A percentile compares a stretch with the other conserved stretches of the same genome.
Conservation (phyloP, 2,329 filamentous ascomycete genomes). For the Colletotrichum eremochloae region DNA sequence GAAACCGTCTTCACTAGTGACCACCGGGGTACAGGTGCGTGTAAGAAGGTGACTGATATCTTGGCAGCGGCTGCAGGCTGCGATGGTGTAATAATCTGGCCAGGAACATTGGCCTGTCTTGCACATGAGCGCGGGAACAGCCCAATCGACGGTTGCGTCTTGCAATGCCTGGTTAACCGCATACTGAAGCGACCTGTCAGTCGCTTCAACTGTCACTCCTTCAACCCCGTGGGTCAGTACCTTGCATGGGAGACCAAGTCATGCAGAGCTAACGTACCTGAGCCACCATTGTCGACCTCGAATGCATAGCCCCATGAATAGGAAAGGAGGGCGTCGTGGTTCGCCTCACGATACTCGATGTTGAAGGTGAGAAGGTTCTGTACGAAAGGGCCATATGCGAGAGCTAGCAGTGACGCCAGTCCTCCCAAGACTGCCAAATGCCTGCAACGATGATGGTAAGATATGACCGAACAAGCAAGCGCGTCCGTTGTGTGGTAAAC, state of each 20-base stretch:
- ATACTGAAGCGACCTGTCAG: neutral
- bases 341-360: neutral
- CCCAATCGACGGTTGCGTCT: neutral
- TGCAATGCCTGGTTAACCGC: neutral
- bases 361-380: constrained; percentile 22
- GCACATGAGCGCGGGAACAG: neutral
- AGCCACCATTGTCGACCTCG: neutral
- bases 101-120: neutral
- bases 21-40: neutral
- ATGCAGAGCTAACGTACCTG: neutral
- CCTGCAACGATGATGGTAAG: neutral
- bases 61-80: neutral
- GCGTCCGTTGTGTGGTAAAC: neutral
- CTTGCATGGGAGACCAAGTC: neutral
- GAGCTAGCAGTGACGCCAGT: constrained; percentile 27
- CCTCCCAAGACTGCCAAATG: constrained; percentile 34
- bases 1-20: neutral
- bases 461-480: neutral
- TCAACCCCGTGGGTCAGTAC: neutral
- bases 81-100: neutral
- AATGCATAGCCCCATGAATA: neutral
- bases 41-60: neutral
- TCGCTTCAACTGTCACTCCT: neutral
- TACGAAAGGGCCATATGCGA: constrained; percentile 37
- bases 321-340: neutral